Evolutionary conservation across 2,329 filamentous ascomycete species (phyloP).

Genomic region (Dothiorella sarmentorum): DNA sequence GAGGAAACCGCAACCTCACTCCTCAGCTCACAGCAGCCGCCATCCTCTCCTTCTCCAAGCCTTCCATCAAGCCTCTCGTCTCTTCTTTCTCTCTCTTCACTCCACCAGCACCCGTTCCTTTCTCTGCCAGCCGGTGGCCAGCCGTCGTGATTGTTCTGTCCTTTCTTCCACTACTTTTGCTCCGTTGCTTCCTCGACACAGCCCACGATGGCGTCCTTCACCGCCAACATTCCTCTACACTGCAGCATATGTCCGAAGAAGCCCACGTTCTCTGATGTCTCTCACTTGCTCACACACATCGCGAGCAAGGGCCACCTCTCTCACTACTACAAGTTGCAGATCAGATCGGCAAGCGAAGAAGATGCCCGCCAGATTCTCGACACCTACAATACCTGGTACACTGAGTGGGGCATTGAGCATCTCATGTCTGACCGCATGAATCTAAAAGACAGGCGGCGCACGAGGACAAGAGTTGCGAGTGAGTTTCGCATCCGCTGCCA

Average conservation of each 20-base stretch:
- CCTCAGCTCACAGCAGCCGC: neutral
- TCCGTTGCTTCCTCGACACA: constrained; percentile 26
- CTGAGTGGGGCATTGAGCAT: constrained; percentile 63
- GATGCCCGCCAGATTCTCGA: constrained; percentile 61
- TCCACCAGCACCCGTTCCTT: constrained; percentile 24
- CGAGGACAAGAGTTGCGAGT: constrained; percentile 30
- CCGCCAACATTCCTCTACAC: constrained; percentile 59
- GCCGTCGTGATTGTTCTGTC: constrained; percentile 23
- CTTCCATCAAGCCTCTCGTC: neutral
- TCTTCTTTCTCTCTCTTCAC: constrained; percentile 23
- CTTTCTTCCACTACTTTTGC: constrained; percentile 19
- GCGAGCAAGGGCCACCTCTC: constrained; percentile 89
- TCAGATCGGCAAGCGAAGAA: constrained; percentile 66
- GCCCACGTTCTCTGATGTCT: constrained; percentile 82
- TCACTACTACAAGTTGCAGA: constrained; percentile 75
- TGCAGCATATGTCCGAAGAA: constrained; percentile 81
- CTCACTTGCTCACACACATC: constrained; percentile 87
- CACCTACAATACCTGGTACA: constrained; percentile 76
- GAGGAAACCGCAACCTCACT: neutral
- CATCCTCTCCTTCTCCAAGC: neutral
- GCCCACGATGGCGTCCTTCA: constrained; percentile 35
- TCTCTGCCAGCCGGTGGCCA: neutral
- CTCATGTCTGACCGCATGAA: constrained; percentile 75
- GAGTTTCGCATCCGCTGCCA: neutral
- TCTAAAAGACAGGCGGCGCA: constrained; percentile 68